Percentiles rank a stretch among this genome's conserved stretches.
Conservation (phyloP, 2,329 filamentous ascomycete genomes). For the Aspergillus pseudoglaucus region DNA sequence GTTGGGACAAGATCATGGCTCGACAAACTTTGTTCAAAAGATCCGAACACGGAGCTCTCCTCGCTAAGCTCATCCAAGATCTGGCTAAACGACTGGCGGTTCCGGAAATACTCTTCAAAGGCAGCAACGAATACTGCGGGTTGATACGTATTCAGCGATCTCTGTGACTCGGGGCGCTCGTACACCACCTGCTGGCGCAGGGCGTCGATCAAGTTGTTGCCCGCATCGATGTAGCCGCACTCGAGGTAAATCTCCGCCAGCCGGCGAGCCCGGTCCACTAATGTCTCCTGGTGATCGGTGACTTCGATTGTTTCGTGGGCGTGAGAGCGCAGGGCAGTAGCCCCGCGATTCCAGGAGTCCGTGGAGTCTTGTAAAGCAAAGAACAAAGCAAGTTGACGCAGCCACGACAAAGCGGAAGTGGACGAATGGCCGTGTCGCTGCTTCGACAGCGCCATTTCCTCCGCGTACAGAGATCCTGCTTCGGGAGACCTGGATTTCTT, state of each 20-base stretch:
- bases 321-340: constrained; percentile 35
- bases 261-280: constrained; percentile 42
- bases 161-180: constrained; percentile 29
- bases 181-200: constrained; percentile 47
- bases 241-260: constrained; percentile 43
- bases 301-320: constrained; percentile 37
- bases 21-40: constrained; percentile 29
- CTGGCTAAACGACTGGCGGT: constrained; percentile 30
- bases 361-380: constrained; percentile 36
- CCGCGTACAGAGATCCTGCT: constrained; percentile 36
- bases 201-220: constrained; percentile 40
- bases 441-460: constrained; percentile 40
- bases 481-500: constrained; percentile 32
- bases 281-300: constrained; percentile 37
- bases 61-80: constrained; percentile 40
- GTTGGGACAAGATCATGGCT: constrained; percentile 29
- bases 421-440: constrained; percentile 43
- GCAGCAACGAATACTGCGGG: constrained; percentile 42
- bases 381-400: constrained; percentile 39
- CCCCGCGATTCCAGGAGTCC: constrained; percentile 33
- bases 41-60: constrained; percentile 38
- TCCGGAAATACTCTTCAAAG: constrained; percentile 39
- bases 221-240: constrained; percentile 36
- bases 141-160: constrained; percentile 24
- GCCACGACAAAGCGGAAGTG: constrained; percentile 38